phyloP scores from a whole-genome alignment of 495 filamentous ascomycete genomes.

The Lophium mytilinum region DNA sequence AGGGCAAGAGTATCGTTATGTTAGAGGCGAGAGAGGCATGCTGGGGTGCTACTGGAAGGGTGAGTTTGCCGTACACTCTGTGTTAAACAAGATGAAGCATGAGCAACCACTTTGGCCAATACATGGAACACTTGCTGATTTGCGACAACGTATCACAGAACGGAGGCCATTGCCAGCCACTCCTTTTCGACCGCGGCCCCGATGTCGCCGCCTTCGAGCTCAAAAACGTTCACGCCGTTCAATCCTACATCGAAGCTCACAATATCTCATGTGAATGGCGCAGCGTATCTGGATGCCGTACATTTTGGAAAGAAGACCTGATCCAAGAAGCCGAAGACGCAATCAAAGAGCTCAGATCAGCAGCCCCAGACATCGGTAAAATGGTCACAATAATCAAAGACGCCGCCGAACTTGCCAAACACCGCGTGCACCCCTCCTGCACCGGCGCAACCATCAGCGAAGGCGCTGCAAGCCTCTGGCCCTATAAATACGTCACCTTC shows the following conservation, averaged over 20 bases:
- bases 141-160: conserved; percentile 38
- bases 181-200: conserved; percentile 43
- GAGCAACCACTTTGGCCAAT: background rate
- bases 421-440: conserved; percentile 37
- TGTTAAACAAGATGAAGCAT: background rate
- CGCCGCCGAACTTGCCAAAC: conserved; percentile 27
- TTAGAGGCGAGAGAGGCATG: conserved; percentile 73
- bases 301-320: conserved; percentile 42
- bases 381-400: conserved; percentile 28
- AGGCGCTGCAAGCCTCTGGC: conserved; percentile 54
- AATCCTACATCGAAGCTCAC: conserved; percentile 42
- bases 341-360: conserved; percentile 36
- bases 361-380: conserved; percentile 45
- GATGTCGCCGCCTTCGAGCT: conserved; percentile 58
- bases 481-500: conserved; percentile 68
- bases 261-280: conserved; percentile 57
- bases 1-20: conserved; percentile 50
- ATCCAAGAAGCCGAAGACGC: conserved; percentile 39
- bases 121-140: background rate
- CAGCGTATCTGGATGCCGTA: conserved; percentile 43
- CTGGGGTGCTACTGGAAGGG: conserved; percentile 72
- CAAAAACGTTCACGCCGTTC: conserved; percentile 46
- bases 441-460: conserved; percentile 37
- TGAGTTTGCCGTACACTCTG: conserved; percentile 27
- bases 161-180: conserved; percentile 66